Base-by-base conservation (phyloP, 1,284 basidiomycete species). In the Cryptococcus depauperatus region DNA sequence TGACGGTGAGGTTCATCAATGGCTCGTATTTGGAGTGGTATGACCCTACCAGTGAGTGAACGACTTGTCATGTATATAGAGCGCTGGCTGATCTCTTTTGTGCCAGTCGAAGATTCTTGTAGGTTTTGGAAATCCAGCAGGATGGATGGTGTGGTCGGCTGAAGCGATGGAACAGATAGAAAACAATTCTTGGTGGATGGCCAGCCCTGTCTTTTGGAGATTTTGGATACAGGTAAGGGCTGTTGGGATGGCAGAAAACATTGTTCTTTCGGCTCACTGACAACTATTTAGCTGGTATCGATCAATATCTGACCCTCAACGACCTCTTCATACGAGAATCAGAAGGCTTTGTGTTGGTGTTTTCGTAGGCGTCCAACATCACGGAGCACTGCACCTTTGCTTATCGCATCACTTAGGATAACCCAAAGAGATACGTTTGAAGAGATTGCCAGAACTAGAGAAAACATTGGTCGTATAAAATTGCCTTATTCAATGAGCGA, bases 291-390 rank as follows among this genome's bases (percentile, higher is more conserved):
- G 62, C 63, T 13, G 63, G 61, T 8, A 55, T 61, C 19, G 63
- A 66, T 43, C 61, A 63, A 37, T 64, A 61, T 30, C 47, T 59
- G 5, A 46, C 55, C 1, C 42, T 62, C 21, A 58, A 60, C 40
- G 63, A 63, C 37, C 32, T 61, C 23, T 59, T 59, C 43, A 58
- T 64, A 26, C 52, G 58, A 6, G 61, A 62, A 40, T 56, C 55
- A 4, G 60, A 68, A 37, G 61, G 58, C 0, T 68, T 68, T 46
- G 37, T 66, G 7, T 50, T 68, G 9, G 63, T 66, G 13, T 68
- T 66, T 44, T 55, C 56, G 62, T 63, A 28, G 44, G 60, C 49
- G n/a, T 32, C 16, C 35, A 13, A 14, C 13, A n/a, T 9, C 5
- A 18, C 13, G 34, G n/a, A n/a, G 5, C 10, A 22, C 35, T 21